Base-by-base conservation (phyloP, 441 rosid species). In the Gossypium aridum region DNA sequence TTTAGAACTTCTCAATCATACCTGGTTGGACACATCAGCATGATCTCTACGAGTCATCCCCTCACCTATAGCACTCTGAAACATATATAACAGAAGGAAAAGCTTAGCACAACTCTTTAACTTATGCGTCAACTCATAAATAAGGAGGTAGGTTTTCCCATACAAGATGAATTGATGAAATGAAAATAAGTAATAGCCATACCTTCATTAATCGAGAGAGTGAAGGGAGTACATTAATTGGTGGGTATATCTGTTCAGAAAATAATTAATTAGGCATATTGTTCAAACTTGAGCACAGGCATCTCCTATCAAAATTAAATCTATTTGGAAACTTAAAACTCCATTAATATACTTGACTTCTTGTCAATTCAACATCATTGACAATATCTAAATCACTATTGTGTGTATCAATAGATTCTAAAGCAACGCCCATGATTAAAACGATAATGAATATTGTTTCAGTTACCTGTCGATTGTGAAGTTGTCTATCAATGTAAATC, bases 1-100 rank as follows among this genome's bases (percentile, higher is more conserved):
- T 20, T 20, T 60, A 49, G 19, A 70, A 64, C 39, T 3, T 62
- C 26, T 37, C 28, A 76, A 56, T 68, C 83, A 17, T n/a, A 93
- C 99, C 97, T 96, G 99, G 88, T 96, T 96, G 78, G 99, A 96
- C 73, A 96, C 99, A 83, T 96, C 99, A 43, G 98, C 76, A 83
- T 94, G 98, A 81, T 96, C 99, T 66, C 87, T 81, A n/a, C 98
- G 98, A 80, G 99, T 96, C 99, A 96, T 96, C 61, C 99, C 99
- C 85, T 96, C 99, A 25, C 99, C 99, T 79, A 96, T 93, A 76
- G 98, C 99, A 91, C 99, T 96, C 99, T 96, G 85, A 76, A 79
- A 70, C 34, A 59, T 37, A 25, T 49, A 61, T 4, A 16, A 39
- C 45, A 13, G 22, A 76, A 60, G 20, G 37, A 78, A 72, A 59